Conservation (phyloP, 1,139 yeast species). For the Spathaspora sp. region DNA sequence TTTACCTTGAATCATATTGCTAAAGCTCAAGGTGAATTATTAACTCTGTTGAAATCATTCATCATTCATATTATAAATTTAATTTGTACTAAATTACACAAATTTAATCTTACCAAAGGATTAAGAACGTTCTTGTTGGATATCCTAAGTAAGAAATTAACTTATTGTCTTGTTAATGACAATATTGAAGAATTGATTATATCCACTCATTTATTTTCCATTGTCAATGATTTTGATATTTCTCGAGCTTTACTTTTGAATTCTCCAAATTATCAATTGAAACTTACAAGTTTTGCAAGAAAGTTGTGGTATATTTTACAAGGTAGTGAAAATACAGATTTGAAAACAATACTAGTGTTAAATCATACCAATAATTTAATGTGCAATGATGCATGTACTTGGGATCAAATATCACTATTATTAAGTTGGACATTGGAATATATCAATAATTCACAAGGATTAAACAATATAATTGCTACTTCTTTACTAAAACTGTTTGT, state of each 20-base stretch:
- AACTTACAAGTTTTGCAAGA: slow-evolving; percentile 32
- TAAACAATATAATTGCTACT: slow-evolving; percentile 16
- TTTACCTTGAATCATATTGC: slow-evolving; percentile 27
- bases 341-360: slow-evolving; percentile 32
- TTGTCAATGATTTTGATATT: slow-evolving; percentile 39
- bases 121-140: slow-evolving; percentile 18
- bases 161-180: slow-evolving; percentile 11
- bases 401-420: slow-evolving; percentile 29
- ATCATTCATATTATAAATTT: slow-evolving; percentile 33
- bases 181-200: slow-evolving; percentile 11
- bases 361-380: slow-evolving; percentile 31
- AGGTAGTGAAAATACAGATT: slow-evolving; percentile 15
- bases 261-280: slow-evolving; percentile 22
- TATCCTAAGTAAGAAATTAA: slow-evolving; percentile 14
- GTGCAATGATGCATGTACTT: slow-evolving; percentile 25
- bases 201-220: slow-evolving; percentile 32
- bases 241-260: slow-evolving; percentile 29
- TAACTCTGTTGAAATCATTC: slow-evolving; percentile 29
- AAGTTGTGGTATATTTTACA: slow-evolving; percentile 35
- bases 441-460: background rate
- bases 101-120: slow-evolving; percentile 22
- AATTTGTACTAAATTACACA: slow-evolving; percentile 30
- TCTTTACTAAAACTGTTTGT: slow-evolving; percentile 25
- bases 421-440: slow-evolving; percentile 31
- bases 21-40: slow-evolving; percentile 14